Conservation (phyloP, 2,329 filamentous ascomycete species). For the Thermochaetoides dissita region DNA sequence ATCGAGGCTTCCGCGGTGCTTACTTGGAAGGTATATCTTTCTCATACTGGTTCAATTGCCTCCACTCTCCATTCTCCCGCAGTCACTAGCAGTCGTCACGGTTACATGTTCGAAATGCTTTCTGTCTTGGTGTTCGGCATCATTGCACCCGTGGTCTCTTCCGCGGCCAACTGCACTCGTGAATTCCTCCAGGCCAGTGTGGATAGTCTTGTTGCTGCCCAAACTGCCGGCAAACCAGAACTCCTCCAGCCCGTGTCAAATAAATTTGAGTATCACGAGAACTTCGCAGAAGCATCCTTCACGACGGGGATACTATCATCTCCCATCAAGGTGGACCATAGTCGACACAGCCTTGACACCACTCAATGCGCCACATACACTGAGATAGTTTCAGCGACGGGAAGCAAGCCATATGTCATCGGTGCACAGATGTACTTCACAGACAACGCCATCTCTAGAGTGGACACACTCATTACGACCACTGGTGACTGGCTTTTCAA, state of each 20-base stretch:
- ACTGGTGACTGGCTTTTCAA: constrained; percentile 20
- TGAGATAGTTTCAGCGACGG: constrained; percentile 15
- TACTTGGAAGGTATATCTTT: too few relatives aligned
- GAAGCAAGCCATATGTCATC: constrained; percentile 24
- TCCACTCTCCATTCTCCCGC: too few relatives aligned
- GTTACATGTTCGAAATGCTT: neutral
- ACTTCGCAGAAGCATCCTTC: constrained; percentile 7
- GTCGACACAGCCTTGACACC: constrained; percentile 17
- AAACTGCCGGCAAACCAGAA: constrained; percentile 11
- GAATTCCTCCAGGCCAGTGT: constrained; percentile 12
- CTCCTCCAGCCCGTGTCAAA: constrained; percentile 9
- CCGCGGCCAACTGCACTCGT: constrained; percentile 12
- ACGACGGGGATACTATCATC: constrained; percentile 13
- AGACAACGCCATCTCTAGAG: constrained; percentile 8
- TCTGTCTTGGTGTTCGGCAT: neutral
- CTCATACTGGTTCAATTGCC: too few relatives aligned
- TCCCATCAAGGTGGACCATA: constrained; percentile 16
- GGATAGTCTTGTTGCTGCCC: constrained; percentile 13
- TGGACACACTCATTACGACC: constrained; percentile 17
- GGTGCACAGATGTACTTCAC: constrained; percentile 23
- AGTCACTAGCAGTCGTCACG: too few relatives aligned
- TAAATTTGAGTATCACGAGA: constrained; percentile 11
- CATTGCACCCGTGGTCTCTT: constrained; percentile 1
- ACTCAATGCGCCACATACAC: constrained; percentile 18
- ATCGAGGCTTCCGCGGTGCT: too few relatives aligned